Evolutionary conservation across 352 stramenopile species (phyloP).

Genomic region (Thraustotheca clavata): DNA sequence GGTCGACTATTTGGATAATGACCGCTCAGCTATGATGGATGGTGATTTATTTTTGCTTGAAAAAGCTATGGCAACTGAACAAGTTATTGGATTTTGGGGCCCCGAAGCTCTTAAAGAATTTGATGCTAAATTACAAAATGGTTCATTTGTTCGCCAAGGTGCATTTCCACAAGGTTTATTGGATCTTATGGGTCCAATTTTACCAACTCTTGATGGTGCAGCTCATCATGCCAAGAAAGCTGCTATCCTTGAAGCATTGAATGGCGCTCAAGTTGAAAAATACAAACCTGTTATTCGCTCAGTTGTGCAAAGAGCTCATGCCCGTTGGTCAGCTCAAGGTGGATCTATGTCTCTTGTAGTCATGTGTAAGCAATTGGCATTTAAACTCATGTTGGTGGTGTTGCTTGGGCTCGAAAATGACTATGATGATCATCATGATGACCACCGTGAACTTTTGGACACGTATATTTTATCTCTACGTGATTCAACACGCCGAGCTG

Average conservation of each 20-base stretch:
- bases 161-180: background rate
- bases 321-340: background rate
- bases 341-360: background rate
- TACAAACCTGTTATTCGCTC: constrained; percentile 3
- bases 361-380: background rate
- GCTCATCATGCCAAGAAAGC: background rate
- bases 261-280: background rate
- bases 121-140: background rate
- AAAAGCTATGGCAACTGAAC: background rate
- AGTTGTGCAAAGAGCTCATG: background rate
- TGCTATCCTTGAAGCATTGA: background rate
- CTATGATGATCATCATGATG: background rate
- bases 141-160: background rate
- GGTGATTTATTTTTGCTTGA: constrained; percentile 11
- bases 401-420: constrained; percentile 4
- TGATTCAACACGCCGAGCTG: background rate
- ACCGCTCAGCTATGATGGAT: background rate
- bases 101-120: background rate
- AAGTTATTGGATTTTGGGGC: constrained; percentile 11
- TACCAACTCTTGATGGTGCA: constrained; percentile 4
- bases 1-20: constrained; percentile 4
- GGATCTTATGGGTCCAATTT: constrained; percentile 6
- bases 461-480: background rate
- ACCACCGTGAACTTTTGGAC: background rate
- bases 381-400: background rate